Base-by-base conservation (phyloP, 768 basidiomycete species). In the Leccinum longicurvipes region DNA sequence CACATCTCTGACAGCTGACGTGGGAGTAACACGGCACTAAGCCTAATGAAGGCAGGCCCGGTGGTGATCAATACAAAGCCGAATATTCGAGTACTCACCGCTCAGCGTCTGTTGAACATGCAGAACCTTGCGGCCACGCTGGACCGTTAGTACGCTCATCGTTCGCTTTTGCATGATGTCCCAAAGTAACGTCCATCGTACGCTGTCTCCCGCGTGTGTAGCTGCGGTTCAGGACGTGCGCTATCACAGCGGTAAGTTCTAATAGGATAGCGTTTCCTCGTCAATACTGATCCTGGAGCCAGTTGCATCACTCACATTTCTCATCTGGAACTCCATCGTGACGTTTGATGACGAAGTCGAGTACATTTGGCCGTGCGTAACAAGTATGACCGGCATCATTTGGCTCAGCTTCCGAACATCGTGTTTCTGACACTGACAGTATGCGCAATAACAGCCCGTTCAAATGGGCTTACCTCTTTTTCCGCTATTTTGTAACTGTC, bases 401-500 rank as follows among this genome's bases (percentile, higher is more conserved):
- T 41, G 19, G 1, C 19, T 19, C 39, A 19, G 19, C 19, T 41
- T 41, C 39, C 8, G 39, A 41, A 11, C 39, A 19, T 19, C 11
- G n/a, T 19, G 6, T 41, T 36, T 12, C 19, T 41, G 19, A 17
- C 12, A 15, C 17, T 17, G 8, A 21, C 34, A 73, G 69, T 10
- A 70, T 71, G 59, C 59, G 55, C 11, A 62, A 60, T 15, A 49
- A 21, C 15, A 64, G 46, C 17, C 50, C 54, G 2, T 59, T 66
- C 29, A 74, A 69, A 51, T 73, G 73, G 72, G 17, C 65, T 6
- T 69, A 69, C 25, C 34, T 69, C 9, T 63, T 63, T 29, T 55
- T 69, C 51, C 69, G 61, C 12, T 71, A 71, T 56, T 41, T 41
- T 41, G 39, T 41, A 41, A 41, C 19, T 19, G 6, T 19, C 11